These are phyloP conservation scores for Thoreauomyces humboldtii DNA, from an alignment of 192 early-diverging fungal species.

Conservation along the genomic window DNA sequence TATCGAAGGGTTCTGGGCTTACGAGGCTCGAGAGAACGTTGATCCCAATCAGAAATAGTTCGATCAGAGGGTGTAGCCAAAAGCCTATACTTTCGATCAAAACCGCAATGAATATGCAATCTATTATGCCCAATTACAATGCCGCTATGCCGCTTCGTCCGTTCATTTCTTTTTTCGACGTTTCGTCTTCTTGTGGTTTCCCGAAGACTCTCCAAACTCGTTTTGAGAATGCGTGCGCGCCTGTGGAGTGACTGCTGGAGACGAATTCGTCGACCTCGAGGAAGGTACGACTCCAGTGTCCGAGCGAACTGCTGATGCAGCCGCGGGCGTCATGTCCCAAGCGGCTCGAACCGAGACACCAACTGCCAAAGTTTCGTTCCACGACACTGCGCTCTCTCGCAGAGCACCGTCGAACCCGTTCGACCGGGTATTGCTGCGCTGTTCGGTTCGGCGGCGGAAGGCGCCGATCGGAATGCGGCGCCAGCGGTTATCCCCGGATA, in stretches of 20 bases:
- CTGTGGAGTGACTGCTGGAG: too few relatives aligned
- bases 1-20: conserved; percentile 26
- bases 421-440: not conserved
- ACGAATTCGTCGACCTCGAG: too few relatives aligned
- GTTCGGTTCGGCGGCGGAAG: conserved; percentile 26
- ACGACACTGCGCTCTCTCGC: not conserved
- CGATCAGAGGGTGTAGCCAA: not conserved
- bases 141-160: too few relatives aligned
- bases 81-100: not conserved
- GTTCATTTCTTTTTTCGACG: too few relatives aligned
- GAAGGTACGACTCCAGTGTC: too few relatives aligned
- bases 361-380: conserved; percentile 4
- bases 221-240: too few relatives aligned
- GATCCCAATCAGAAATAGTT: conserved; percentile 13
- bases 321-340: too few relatives aligned
- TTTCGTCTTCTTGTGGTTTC: too few relatives aligned
- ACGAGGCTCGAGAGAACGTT: conserved; percentile 20
- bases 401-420: not conserved
- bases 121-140: too few relatives aligned
- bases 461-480: conserved; percentile 32
- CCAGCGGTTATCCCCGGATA: conserved; percentile 25
- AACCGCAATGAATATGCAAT: not conserved
- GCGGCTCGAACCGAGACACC: too few relatives aligned
- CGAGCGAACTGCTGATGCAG: too few relatives aligned
- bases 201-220: too few relatives aligned